A percentile compares a stretch with the other conserved stretches of the same genome.
Conservation (phyloP, 108 stramenopile species). For the Pseudonitzschia pungens region DNA sequence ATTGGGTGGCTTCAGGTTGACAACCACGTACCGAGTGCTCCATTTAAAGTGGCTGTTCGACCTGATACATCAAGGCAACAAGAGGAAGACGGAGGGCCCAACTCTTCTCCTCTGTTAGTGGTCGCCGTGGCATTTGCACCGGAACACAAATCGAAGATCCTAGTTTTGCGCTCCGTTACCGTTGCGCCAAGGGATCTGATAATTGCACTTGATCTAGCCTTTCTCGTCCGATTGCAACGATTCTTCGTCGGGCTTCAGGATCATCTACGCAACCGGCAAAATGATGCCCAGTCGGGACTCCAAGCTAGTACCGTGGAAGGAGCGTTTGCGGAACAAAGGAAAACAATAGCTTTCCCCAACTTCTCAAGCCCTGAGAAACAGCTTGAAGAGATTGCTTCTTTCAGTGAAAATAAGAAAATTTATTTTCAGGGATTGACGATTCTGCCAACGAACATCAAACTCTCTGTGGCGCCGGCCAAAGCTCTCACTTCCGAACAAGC, state of each 20-base stretch:
- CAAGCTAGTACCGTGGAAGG: conserved; percentile 1
- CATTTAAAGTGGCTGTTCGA: conserved; percentile 71
- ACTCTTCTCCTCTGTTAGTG: conserved; percentile 49
- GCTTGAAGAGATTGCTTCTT: conserved; percentile 18
- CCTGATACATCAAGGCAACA: conserved; percentile 31
- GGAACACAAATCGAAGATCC: conserved; percentile 63
- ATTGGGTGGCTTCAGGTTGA: conserved; percentile 78
- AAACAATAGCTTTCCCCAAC: conserved; percentile 21
- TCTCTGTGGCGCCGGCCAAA: conserved; percentile 68
- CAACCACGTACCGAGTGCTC: conserved; percentile 71
- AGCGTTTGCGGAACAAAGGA: conserved; percentile 21
- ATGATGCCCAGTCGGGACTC: background rate
- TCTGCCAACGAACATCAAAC: conserved; percentile 47
- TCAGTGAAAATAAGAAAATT: conserved; percentile 43
- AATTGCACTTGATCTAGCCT: conserved; percentile 66
- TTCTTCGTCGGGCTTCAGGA: conserved; percentile 51
- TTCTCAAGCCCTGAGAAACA: conserved; percentile 23
- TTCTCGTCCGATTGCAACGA: conserved; percentile 63
- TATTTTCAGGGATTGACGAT: conserved; percentile 73
- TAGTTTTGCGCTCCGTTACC: conserved; percentile 53
- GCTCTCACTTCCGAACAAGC: conserved; percentile 65
- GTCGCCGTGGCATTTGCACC: conserved; percentile 60
- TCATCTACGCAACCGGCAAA: conserved; percentile 32
- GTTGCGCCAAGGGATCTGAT: conserved; percentile 57
- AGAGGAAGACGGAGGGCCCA: background rate